phyloP scores from a whole-genome alignment of 495 filamentous ascomycete species.

The Lentithecium fluviatile region DNA sequence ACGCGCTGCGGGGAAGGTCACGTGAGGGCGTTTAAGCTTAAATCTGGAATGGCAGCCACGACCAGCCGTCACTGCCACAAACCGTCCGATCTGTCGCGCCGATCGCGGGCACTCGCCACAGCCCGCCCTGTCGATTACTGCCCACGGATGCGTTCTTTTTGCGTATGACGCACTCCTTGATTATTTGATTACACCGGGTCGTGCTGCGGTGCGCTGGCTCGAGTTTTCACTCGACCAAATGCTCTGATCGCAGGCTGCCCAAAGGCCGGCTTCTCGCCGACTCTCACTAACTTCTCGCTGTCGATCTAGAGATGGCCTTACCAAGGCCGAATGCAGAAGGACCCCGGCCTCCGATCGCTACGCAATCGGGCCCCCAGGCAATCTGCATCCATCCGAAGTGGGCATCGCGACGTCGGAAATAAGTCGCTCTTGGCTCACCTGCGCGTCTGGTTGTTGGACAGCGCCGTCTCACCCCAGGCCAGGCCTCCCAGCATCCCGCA shows the following conservation, averaged over 20 bases:
- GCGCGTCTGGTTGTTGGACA: no score
- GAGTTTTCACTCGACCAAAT: neutral
- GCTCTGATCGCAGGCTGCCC: neutral
- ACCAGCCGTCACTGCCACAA: neutral
- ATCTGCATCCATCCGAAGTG: neutral
- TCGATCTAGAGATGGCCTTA: neutral
- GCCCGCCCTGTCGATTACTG: no score
- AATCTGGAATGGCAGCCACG: neutral
- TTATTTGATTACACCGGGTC: no score
- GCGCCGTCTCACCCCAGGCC: no score
- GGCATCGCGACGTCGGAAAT: constrained; percentile 7
- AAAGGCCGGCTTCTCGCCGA: neutral
- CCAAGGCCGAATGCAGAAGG: neutral
- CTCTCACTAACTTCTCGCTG: neutral
- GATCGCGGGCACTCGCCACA: neutral
- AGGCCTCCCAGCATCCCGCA: no score
- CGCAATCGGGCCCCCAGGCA: neutral
- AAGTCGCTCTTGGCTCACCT: neutral
- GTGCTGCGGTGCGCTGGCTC: neutral
- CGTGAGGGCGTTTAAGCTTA: constrained; percentile 5
- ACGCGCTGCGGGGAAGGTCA: constrained; percentile 20
- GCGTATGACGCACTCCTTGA: no score
- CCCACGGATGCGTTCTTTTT: no score
- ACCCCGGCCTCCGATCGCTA: constrained; percentile 11
- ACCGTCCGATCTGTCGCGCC: neutral